phyloP scores from a whole-genome alignment of 768 basidiomycete genomes.

The Hysterangium stoloniferum region DNA sequence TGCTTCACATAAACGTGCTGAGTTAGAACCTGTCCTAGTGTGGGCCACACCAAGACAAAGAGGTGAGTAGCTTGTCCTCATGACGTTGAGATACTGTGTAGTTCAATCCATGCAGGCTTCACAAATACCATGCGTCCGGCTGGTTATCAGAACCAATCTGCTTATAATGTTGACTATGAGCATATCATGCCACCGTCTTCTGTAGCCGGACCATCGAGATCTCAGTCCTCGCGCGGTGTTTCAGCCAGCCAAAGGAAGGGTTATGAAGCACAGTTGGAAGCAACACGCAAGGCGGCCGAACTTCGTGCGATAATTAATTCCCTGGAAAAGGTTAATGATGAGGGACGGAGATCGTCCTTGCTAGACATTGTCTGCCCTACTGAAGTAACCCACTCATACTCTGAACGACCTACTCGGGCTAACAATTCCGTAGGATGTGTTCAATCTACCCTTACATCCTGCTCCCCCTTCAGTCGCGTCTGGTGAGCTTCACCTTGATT shows the following conservation, averaged over 20 bases:
- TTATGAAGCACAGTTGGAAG: conserved; percentile 45
- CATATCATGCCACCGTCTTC: conserved; percentile 13
- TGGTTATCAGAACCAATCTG: conserved; percentile 5
- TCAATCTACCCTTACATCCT: conserved; percentile 62
- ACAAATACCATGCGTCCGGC: conserved; percentile 13
- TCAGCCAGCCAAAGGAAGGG: conserved; percentile 27
- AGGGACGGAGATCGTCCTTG: conserved; percentile 59
- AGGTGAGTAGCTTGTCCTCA: conserved; percentile 37
- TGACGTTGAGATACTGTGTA: background rate
- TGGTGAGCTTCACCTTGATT: conserved; percentile 61
- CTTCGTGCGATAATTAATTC: conserved; percentile 54
- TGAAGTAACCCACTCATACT: conserved; percentile 23
- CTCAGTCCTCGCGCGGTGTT: background rate
- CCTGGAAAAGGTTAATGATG: conserved; percentile 74
- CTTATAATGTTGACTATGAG: background rate
- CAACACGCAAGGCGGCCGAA: conserved; percentile 54
- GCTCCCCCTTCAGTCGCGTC: conserved; percentile 61
- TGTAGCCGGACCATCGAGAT: conserved; percentile 12
- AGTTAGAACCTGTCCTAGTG: conserved; percentile 55
- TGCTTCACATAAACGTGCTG: conserved; percentile 45
- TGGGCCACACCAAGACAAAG: conserved; percentile 71
- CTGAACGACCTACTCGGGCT: background rate
- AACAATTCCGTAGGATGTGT: conserved; percentile 57
- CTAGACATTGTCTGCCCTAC: conserved; percentile 60
- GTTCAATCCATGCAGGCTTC: conserved; percentile 1